Base-by-base conservation (phyloP, 129 eudicot species). In the Chrysanthemum lavandulifolium region DNA sequence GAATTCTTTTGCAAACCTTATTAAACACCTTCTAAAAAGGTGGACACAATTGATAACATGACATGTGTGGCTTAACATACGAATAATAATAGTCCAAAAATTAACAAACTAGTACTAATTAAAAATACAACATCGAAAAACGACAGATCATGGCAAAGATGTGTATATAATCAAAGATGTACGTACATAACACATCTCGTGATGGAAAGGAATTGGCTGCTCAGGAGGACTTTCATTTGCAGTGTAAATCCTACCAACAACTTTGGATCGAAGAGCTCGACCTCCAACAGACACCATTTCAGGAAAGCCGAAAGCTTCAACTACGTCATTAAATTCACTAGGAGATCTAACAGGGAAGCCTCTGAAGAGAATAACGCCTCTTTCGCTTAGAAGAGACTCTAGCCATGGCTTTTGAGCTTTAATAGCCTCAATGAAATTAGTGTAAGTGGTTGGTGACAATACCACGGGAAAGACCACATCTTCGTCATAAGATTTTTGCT, bases 161-260 rank as follows among this genome's bases (percentile, higher is more conserved):
- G 14, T 25, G 61, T 23, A 60, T 60, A 12, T 7, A 15, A 8
- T 60, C 9, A 60, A 23, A n/a, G 16, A 69, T n/a, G 11, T 52
- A 83, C 91, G 80, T 86, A 92, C 98, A 77, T 92, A 87, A 78
- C 85, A 33, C 75, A 56, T 56, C 51, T 71, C 75, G 6, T 55
- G 48, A 54, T 71, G 66, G 40, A 36, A 71, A 71, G 61, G 75
- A 33, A 71, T 71, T 36, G 33, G 61, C 49, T 31, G 10, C 10
- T 71, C 69, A 48, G 40, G n/a, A 0, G 69, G 69, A 50, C 69
- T 64, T 64, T 40, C 47, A 40, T 40, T 40, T 40, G 47, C 47
- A 40, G 47, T 40, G 47, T 40, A 40, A 7, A 40, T 64, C 52
- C 75, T 64, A 33, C 75, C 75, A 13, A 71, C 40, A 10, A 71